These are phyloP conservation scores for Zalaria obscura DNA, from an alignment of 2,329 filamentous ascomycete genomes.

Conservation along the genomic window DNA sequence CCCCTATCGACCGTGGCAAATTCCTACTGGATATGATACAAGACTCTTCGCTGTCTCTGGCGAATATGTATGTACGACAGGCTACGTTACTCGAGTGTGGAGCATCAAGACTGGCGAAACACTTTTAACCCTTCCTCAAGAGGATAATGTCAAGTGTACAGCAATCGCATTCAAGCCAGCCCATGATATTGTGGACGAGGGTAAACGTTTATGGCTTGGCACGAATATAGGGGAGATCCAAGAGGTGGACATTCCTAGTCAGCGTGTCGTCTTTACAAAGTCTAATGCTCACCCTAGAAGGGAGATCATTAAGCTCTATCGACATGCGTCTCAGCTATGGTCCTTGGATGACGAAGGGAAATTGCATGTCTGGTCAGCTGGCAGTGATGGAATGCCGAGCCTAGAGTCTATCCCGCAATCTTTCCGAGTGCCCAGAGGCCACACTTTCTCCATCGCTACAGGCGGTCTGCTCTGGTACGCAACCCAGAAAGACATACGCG, in stretches of 20 bases:
- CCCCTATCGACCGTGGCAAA: conserved; percentile 58
- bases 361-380: conserved; percentile 74
- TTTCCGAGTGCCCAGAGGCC: conserved; percentile 65
- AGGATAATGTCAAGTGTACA: conserved; percentile 71
- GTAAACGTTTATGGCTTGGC: conserved; percentile 73
- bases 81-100: conserved; percentile 80
- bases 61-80: conserved; percentile 73
- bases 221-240: conserved; percentile 78
- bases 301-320: conserved; percentile 72
- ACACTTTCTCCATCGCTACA: conserved; percentile 81
- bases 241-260: conserved; percentile 69
- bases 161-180: conserved; percentile 78
- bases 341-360: conserved; percentile 81
- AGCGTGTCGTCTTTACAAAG: conserved; percentile 55
- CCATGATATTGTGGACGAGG: conserved; percentile 63
- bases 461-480: conserved; percentile 79
- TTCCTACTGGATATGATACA: conserved; percentile 75
- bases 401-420: conserved; percentile 60
- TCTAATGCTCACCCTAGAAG: conserved; percentile 59
- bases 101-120: conserved; percentile 69
- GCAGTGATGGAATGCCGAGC: conserved; percentile 60
- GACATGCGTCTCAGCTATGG: conserved; percentile 84
- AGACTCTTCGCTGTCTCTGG: conserved; percentile 80
- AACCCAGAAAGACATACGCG: conserved; percentile 69
- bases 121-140: conserved; percentile 67